phyloP scores from a whole-genome alignment of 1,139 yeast genomes.

The Maudiozyma humilis region DNA sequence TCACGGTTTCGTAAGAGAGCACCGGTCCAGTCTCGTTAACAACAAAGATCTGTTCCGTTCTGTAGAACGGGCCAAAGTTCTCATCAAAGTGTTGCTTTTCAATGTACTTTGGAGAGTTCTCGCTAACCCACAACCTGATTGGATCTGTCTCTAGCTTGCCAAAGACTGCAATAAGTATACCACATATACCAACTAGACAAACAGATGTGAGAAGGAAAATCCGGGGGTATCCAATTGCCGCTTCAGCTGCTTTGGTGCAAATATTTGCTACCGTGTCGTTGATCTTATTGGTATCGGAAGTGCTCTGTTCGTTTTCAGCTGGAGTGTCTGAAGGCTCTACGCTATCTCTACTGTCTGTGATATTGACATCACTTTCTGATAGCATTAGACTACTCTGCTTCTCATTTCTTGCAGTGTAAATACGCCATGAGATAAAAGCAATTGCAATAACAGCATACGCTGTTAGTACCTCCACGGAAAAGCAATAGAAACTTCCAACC shows the following conservation, averaged over 20 bases:
- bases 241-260: background rate
- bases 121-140: conserved; percentile 81
- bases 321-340: too few relatives aligned
- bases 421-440: conserved; percentile 33
- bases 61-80: conserved; percentile 84
- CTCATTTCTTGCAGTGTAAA: conserved; percentile 22
- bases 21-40: conserved; percentile 61
- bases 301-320: background rate
- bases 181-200: conserved; percentile 37
- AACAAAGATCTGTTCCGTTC: conserved; percentile 77
- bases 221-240: conserved; percentile 1
- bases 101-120: conserved; percentile 59
- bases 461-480: conserved; percentile 53
- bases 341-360: background rate
- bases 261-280: background rate
- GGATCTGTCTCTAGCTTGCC: conserved; percentile 69
- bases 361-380: background rate
- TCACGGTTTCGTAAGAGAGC: conserved; percentile 54
- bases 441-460: conserved; percentile 39
- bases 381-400: conserved; percentile 1
- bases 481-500: conserved; percentile 62
- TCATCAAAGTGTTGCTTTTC: conserved; percentile 67
- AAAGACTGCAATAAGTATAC: conserved; percentile 46
- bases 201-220: conserved; percentile 37
- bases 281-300: background rate